Percentiles rank a stretch among this genome's conserved stretches.
Conservation (phyloP, 768 basidiomycete genomes). For the Collybiopsis confluens region DNA sequence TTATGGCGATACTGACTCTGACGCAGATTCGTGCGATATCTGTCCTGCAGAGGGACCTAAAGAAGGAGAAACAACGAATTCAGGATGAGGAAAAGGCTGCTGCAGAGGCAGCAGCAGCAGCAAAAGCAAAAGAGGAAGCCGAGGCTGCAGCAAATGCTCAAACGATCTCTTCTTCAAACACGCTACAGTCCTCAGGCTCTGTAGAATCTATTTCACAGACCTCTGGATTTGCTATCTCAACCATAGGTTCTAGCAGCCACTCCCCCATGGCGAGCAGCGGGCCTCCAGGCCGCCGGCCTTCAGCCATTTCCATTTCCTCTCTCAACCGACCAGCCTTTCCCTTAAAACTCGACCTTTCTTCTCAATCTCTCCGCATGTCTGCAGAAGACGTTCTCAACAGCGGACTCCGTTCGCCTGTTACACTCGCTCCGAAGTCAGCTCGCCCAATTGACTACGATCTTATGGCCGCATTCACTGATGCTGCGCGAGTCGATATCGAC, state of each 20-base stretch:
- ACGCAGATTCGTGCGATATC: conserved; percentile 65
- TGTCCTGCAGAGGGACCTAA: conserved; percentile 66
- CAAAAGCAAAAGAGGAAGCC: conserved; percentile 10
- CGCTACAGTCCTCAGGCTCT: neutral
- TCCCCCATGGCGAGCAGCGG: conserved; percentile 11
- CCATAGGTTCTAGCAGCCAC: neutral
- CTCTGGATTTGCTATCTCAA: neutral
- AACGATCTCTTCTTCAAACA: conserved; percentile 6
- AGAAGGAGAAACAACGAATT: conserved; percentile 51
- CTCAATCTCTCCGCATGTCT: conserved; percentile 58
- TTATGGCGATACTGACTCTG: neutral
- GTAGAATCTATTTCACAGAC: neutral
- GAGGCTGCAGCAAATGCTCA: conserved; percentile 21
- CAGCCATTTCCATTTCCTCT: conserved; percentile 77
- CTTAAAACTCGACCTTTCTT: conserved; percentile 79
- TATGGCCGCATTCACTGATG: conserved; percentile 52
- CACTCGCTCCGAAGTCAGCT: conserved; percentile 76
- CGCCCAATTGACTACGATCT: conserved; percentile 62
- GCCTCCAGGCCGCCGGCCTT: conserved; percentile 53
- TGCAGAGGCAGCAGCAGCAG: conserved; percentile 31
- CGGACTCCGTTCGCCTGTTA: conserved; percentile 73
- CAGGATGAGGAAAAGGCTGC: conserved; percentile 39
- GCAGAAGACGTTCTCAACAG: conserved; percentile 56
- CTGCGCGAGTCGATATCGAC: conserved; percentile 50
- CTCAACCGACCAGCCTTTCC: conserved; percentile 69